A percentile compares a stretch with the other conserved stretches of the same genome.
These are phyloP conservation scores for Eutrema heterophyllum DNA, from an alignment of 345 rosid genomes.

Conservation along the genomic window DNA sequence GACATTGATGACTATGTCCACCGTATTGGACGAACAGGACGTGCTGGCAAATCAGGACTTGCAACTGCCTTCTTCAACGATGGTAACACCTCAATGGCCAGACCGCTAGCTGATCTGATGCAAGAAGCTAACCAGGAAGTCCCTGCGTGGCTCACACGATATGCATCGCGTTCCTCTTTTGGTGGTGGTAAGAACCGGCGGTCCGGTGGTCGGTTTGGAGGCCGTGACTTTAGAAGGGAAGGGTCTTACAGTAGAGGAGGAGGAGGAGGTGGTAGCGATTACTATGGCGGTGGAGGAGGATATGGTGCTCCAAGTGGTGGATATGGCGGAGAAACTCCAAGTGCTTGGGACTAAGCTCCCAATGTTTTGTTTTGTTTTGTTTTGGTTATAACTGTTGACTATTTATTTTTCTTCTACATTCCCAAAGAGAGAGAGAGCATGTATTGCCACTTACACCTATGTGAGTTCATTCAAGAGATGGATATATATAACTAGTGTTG, in stretches of 20 bases:
- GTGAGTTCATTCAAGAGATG: constrained; percentile 12
- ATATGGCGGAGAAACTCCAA: constrained; percentile 44
- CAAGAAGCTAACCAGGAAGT: constrained; percentile 95
- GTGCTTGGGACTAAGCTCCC: constrained; percentile 63
- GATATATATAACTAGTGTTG: constrained; percentile 27
- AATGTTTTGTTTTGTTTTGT: constrained; percentile 11
- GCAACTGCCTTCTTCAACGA: constrained; percentile 98
- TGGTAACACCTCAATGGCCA: constrained; percentile 64
- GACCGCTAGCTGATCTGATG: constrained; percentile 71
- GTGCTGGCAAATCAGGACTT: constrained; percentile 88
- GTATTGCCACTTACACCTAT: constrained; percentile 22
- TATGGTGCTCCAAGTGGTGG: constrained; percentile 34
- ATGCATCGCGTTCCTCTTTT: constrained; percentile 64
- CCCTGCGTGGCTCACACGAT: constrained; percentile 86
- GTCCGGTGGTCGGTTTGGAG: constrained; percentile 81
- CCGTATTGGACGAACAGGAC: constrained; percentile 96
- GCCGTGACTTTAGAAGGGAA: constrained; percentile 81
- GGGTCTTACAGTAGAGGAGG: constrained; percentile 51
- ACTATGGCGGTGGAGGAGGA: constrained; percentile 41
- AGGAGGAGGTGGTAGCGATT: constrained; percentile 41
- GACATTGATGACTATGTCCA: constrained; percentile 98
- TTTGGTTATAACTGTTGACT: constrained; percentile 11
- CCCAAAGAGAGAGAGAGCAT: constrained; percentile 26
- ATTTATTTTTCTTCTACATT: constrained; percentile 18
- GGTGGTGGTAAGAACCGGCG: constrained; percentile 70